Evolutionary conservation across 1,284 basidiomycete species (phyloP).

Genomic region (Kalmanozyma brasiliensis): DNA sequence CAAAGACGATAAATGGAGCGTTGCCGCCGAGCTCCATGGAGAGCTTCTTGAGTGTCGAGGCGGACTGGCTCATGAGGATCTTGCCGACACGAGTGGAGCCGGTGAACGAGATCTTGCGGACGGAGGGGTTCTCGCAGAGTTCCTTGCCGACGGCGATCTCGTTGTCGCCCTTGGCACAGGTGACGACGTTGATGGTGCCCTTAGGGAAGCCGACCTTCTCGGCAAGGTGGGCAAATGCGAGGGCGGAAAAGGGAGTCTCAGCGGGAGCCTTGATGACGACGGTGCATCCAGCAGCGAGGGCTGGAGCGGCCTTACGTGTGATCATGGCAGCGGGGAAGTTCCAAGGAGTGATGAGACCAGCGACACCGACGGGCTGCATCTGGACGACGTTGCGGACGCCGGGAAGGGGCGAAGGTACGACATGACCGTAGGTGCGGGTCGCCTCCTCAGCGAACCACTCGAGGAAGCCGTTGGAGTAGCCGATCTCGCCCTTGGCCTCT

Average conservation of each 20-base stretch:
- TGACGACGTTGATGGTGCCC: slow-evolving; percentile 94
- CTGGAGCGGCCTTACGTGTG: slow-evolving; percentile 85
- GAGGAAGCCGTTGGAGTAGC: slow-evolving; percentile 65
- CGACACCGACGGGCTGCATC: slow-evolving; percentile 86
- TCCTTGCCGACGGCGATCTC: slow-evolving; percentile 81
- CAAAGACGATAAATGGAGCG: slow-evolving; percentile 93
- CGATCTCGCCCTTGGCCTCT: slow-evolving; percentile 65
- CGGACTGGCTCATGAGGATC: slow-evolving; percentile 82
- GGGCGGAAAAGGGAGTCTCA: slow-evolving; percentile 92
- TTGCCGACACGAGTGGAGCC: slow-evolving; percentile 91
- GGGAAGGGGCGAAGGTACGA: slow-evolving; percentile 81
- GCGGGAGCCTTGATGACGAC: slow-evolving; percentile 93
- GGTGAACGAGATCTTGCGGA: slow-evolving; percentile 93
- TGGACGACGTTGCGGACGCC: slow-evolving; percentile 82
- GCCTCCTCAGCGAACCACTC: slow-evolving; percentile 65
- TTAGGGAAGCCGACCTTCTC: slow-evolving; percentile 89
- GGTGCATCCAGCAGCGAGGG: slow-evolving; percentile 92
- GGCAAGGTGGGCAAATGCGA: slow-evolving; percentile 86
- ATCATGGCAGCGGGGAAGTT: slow-evolving; percentile 71
- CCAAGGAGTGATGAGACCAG: slow-evolving; percentile 69
- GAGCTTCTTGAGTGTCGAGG: slow-evolving; percentile 89
- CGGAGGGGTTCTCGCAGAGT: slow-evolving; percentile 72
- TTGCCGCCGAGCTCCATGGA: slow-evolving; percentile 75
- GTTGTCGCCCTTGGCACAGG: slow-evolving; percentile 79
- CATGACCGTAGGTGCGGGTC: slow-evolving; percentile 73